Conservation (phyloP, 139 green algal genomes). For the Tetraselmis striata region DNA sequence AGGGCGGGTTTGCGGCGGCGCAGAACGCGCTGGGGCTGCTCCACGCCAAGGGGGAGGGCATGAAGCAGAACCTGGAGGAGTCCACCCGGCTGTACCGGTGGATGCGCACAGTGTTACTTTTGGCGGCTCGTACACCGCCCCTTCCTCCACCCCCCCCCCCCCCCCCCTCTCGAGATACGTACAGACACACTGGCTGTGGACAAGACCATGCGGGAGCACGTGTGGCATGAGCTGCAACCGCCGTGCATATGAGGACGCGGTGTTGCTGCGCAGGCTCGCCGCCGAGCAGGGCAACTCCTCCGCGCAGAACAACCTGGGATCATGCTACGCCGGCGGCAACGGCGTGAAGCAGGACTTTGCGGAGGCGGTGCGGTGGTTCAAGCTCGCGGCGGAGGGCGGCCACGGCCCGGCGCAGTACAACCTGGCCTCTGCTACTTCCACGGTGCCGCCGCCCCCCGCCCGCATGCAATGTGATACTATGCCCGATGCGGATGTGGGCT, state of each 20-base stretch:
- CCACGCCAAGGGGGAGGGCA: background rate
- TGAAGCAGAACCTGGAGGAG: background rate
- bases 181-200: too few relatives aligned
- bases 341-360: slow-evolving; percentile 20
- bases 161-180: too few relatives aligned
- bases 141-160: too few relatives aligned
- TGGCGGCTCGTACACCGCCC: too few relatives aligned
- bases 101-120: too few relatives aligned
- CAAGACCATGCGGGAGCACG: too few relatives aligned
- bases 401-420: background rate
- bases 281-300: slow-evolving; percentile 20
- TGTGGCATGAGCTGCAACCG: too few relatives aligned
- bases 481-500: too few relatives aligned
- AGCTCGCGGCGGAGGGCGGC: slow-evolving; percentile 19
- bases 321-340: slow-evolving; percentile 17
- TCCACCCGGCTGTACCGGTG: background rate
- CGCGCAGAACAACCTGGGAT: slow-evolving; percentile 24
- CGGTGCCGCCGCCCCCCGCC: background rate
- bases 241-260: too few relatives aligned
- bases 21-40: background rate
- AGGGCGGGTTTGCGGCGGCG: background rate
- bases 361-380: slow-evolving; percentile 19
- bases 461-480: background rate
- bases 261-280: background rate
- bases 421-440: slow-evolving; percentile 3